Percentiles rank a stretch among this genome's conserved stretches.
Evolutionary conservation across 2,329 filamentous ascomycete genomes (phyloP).

Genomic region (Microdochium bolleyi): DNA sequence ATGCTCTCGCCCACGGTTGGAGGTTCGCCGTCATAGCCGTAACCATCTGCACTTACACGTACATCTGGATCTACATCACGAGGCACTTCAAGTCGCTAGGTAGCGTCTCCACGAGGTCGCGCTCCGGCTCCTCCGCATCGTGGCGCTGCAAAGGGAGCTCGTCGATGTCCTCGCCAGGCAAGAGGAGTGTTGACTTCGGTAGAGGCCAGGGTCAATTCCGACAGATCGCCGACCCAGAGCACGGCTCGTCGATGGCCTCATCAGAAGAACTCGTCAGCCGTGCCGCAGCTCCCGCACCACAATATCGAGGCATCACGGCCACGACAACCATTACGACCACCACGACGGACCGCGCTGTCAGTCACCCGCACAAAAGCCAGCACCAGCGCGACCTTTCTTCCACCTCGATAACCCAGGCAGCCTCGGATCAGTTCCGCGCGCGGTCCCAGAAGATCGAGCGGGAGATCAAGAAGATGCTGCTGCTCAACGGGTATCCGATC

Average conservation of each 20-base stretch:
- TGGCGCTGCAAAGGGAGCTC: background rate
- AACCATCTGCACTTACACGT: slow-evolving; percentile 31
- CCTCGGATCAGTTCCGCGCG: slow-evolving; percentile 2
- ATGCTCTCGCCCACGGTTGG: slow-evolving; percentile 35
- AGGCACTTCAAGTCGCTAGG: slow-evolving; percentile 10
- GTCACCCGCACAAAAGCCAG: too few relatives aligned
- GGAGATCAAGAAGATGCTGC: slow-evolving; percentile 21
- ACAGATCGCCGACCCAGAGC: too few relatives aligned
- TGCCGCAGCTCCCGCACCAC: too few relatives aligned
- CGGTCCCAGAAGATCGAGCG: slow-evolving; percentile 11
- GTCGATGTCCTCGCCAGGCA: too few relatives aligned
- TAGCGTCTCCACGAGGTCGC: slow-evolving; percentile 1
- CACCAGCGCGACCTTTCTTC: too few relatives aligned
- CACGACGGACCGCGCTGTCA: too few relatives aligned
- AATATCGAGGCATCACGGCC: background rate
- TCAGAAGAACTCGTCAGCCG: too few relatives aligned
- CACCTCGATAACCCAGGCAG: background rate
- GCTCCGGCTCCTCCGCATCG: too few relatives aligned
- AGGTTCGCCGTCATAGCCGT: slow-evolving; percentile 31
- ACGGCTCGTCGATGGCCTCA: too few relatives aligned
- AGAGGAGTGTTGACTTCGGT: too few relatives aligned
- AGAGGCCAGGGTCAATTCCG: too few relatives aligned
- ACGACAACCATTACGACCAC: background rate
- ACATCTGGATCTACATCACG: slow-evolving; percentile 28
- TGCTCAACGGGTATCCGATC: slow-evolving; percentile 28